Evolutionary conservation across 257 asterid genomes (phyloP).

Genomic region (Solanum rostratum): DNA sequence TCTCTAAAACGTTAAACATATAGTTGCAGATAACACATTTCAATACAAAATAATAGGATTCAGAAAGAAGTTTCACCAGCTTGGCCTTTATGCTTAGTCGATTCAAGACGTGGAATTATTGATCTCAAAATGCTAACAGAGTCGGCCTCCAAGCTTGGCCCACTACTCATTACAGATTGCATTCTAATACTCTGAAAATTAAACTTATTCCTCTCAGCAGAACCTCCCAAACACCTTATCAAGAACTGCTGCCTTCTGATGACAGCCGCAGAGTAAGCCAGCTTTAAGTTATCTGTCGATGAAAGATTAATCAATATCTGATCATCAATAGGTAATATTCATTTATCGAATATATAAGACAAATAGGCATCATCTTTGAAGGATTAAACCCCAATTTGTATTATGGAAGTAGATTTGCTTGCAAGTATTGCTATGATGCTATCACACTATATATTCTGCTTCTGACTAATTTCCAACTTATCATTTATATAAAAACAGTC

Average conservation of each 20-base stretch:
- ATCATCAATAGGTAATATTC: not conserved
- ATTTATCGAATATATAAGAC: not conserved
- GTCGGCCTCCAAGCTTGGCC: conserved; percentile 48
- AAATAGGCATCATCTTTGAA: not conserved
- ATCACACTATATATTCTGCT: not conserved
- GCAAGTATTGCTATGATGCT: not conserved
- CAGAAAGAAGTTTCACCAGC: conserved; percentile 47
- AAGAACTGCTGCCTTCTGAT: conserved; percentile 63
- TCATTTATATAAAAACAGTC: not conserved
- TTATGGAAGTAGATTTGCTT: not conserved
- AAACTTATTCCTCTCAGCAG: conserved; percentile 10
- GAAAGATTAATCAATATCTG: not conserved
- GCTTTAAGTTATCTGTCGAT: conserved; percentile 31
- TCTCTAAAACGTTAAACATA: not conserved
- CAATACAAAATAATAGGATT: not conserved
- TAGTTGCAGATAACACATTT: not conserved
- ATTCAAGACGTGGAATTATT: conserved; percentile 71
- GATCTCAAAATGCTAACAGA: conserved; percentile 60
- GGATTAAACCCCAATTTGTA: not conserved
- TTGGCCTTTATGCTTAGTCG: conserved; percentile 82
- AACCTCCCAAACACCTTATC: conserved; percentile 63
- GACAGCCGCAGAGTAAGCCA: conserved; percentile 41
- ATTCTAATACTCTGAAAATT: conserved; percentile 26
- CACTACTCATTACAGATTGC: conserved; percentile 47
- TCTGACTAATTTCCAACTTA: not conserved